Evolutionary conservation across 163 green algal species (phyloP).

Genomic region (Scenedesmus sp.): DNA sequence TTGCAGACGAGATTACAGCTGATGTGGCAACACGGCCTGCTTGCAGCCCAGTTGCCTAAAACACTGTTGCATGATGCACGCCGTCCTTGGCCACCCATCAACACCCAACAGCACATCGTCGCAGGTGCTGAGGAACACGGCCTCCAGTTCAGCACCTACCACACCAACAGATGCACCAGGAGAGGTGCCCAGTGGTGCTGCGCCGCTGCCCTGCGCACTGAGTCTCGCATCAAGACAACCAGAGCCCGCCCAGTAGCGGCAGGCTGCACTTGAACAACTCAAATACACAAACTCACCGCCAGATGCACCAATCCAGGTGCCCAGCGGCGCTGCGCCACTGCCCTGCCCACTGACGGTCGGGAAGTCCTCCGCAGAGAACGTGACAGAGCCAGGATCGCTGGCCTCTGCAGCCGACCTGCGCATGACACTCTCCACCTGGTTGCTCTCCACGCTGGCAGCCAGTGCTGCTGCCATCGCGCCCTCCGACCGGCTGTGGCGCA

Average conservation of each 20-base stretch:
- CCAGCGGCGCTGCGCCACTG: slow-evolving; percentile 27
- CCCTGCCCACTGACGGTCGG: slow-evolving; percentile 57
- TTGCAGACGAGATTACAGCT: too few species aligned
- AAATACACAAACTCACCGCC: background rate
- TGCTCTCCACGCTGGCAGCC: slow-evolving; percentile 31
- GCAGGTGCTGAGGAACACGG: too few species aligned
- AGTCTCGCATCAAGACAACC: background rate
- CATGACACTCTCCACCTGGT: slow-evolving; percentile 6
- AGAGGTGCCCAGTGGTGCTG: too few species aligned
- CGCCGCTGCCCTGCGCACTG: too few species aligned
- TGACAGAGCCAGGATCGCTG: slow-evolving; percentile 44
- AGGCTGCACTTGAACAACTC: background rate
- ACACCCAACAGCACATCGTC: too few species aligned
- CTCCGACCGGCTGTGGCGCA: slow-evolving; percentile 66
- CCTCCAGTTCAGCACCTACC: background rate
- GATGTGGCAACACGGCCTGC: too few species aligned
- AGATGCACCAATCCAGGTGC: slow-evolving; percentile 37
- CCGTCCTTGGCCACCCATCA: too few species aligned
- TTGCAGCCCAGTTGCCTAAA: too few species aligned
- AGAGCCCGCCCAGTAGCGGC: background rate
- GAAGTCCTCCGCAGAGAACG: slow-evolving; percentile 72
- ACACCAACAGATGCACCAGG: too few species aligned
- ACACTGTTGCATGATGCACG: too few species aligned
- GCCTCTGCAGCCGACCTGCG: slow-evolving; percentile 10
- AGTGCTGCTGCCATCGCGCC: slow-evolving; percentile 48